Evolutionary conservation across 2,329 filamentous ascomycete genomes (phyloP), one percentile per base, ranked within the genome.

Genomic region (Fusarium nodosum): DNA sequence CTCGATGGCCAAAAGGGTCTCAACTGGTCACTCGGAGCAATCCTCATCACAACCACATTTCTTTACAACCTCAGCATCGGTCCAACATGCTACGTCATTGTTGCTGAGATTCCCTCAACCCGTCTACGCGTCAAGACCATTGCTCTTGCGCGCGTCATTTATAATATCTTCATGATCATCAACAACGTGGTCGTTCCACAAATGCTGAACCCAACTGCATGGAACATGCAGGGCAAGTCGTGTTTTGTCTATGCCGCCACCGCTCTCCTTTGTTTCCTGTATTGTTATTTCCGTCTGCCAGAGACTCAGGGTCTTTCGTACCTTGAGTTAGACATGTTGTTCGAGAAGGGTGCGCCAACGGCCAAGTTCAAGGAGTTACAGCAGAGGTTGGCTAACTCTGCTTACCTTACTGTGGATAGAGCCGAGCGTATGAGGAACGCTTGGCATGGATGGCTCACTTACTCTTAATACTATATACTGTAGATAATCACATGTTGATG

Each of bases 31-130:
- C 77, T 82, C 36, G 78, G 78, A 0, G 69, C 74, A 0, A 75
- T 83, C 5, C 76, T 79, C n/a, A 64, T 84, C 44, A 77, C 80
- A 30, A 83, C 79, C 75, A 78, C 80, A 6, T 77, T 79, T 38
- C 59, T 74, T 3, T 82, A 81, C 60, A 78, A 77, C n/a, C 36
- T 68, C 1, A 68, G 48, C 0, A 65, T 68, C 31, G 65, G 65
- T 0, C 65, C 65, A 18, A 52, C 64, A n/a, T 68, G 65, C 41
- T 82, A 81, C 71, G 78, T 79, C 13, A 76, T 82, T 34, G 77
- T 81, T 1, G 72, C 80, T 8, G 80, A 82, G 64, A 73, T 80
- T 2, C 77, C 77, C 0, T 78, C 78, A 1, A 80, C 78, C 3
- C 79, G 80, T 30, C 74, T 82, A 3, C 75, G 79, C 15, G 77